Evolutionary conservation across 495 filamentous ascomycete species (phyloP), one percentile per base, ranked within the genome.

Genomic region (Sporormia fimetaria): DNA sequence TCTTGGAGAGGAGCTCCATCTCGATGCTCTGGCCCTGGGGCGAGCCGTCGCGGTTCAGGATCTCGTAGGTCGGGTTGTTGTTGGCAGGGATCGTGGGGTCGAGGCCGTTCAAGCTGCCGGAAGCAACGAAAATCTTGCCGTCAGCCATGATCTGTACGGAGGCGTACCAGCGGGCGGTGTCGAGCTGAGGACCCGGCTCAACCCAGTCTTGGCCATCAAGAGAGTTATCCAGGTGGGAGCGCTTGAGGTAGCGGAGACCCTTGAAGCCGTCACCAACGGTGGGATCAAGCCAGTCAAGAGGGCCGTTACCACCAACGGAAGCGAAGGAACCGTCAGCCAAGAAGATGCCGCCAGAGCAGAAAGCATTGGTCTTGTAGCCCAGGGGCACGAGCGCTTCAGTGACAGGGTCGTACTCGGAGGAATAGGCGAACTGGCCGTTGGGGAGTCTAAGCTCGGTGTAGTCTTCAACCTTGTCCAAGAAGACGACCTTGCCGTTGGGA

Each of bases 31-130:
- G 40, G 21, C 70, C 70, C 21, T 49, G 38, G 4, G 60, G 57
- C 4, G 64, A 47, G 41, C 67, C 74, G 23, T 57, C 33, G 8
- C 59, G 10, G 29, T 63, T 64, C 11, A 78, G 52, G 18, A 76
- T 69, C 49, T 79, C 75, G 43, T 70, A 74, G 2, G 75, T 79
- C 4, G 75, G 75, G 44, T 79, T 79, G 63, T 79, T 78, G 55
- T 77, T 78, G 16, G 63, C 57, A 4, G 43, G 42, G 3, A 68
- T 63, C 6, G 67, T 65, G 10, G 74, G 74, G 49, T 78, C 67
- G 17, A 76, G 61, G 31, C 75, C 75, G 32, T 79, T 78, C 31
- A 71, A 56, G 39, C 66, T 71, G 24, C 75, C 75, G 40, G 74
- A 76, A n/a, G 68, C 72, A 26, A 78, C 73, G 46, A 79, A 75